Evolutionary conservation across 179 eudicot genomes (phyloP).

Genomic region (Actinidia polygama): DNA sequence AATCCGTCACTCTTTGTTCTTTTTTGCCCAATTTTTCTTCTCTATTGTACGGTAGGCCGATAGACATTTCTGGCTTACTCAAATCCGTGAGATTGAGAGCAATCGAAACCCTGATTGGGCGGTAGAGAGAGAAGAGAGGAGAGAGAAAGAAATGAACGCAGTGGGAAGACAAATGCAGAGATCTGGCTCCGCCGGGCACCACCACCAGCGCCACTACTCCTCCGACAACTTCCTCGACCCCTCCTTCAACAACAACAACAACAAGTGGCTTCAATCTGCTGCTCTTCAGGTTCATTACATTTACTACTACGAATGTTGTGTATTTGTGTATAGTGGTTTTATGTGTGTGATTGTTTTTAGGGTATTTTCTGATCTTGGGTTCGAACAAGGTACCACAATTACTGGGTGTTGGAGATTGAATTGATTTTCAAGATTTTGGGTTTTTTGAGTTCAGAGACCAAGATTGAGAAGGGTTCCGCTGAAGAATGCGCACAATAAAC

Average conservation of each 20-base stretch:
- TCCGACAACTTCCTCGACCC: conserved; percentile 53
- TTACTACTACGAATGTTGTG: background rate
- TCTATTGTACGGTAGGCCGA: no score
- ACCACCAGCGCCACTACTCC: conserved; percentile 48
- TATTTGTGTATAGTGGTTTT: background rate
- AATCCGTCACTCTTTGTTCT: background rate
- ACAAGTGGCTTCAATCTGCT: conserved; percentile 62
- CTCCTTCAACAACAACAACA: conserved; percentile 27
- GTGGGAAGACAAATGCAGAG: conserved; percentile 59
- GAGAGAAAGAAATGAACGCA: conserved; percentile 40
- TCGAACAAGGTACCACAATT: no score
- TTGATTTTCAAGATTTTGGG: no score
- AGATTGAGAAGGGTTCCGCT: no score
- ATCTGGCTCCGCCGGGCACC: conserved; percentile 40
- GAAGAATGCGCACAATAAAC: no score
- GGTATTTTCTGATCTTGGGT: no score
- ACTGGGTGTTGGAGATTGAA: no score
- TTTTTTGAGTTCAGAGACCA: no score
- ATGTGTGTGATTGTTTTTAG: no score
- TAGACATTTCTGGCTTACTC: no score
- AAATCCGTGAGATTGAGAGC: no score
- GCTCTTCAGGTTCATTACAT: conserved; percentile 38
- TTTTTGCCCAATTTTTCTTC: background rate
- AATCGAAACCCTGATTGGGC: no score
- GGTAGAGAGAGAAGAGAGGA: background rate